Conservation (phyloP, 805 yeast genomes). For the Hanseniaspora pseudoguilliermondii region DNA sequence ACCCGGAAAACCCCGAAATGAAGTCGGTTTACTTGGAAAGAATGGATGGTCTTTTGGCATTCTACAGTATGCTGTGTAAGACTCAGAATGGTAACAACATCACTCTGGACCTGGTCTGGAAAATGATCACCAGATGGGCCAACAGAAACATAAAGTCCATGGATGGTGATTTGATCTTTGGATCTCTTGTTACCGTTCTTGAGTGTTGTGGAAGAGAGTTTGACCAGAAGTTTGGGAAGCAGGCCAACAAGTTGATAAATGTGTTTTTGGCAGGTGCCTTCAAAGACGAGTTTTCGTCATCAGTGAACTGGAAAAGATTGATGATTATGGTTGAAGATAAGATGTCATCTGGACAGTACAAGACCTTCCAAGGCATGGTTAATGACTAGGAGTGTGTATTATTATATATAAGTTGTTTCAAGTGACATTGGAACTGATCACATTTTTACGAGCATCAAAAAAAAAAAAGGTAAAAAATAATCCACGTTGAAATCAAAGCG, state of each 20-base stretch:
- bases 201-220: constrained; percentile 61
- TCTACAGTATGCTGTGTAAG: constrained; percentile 65
- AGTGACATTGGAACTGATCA: neutral
- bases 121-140: constrained; percentile 53
- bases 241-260: constrained; percentile 49
- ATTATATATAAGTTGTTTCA: too few species aligned
- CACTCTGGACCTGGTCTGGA: constrained; percentile 55
- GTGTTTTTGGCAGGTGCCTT: constrained; percentile 6
- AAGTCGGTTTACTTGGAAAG: constrained; percentile 70
- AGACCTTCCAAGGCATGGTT: constrained; percentile 28
- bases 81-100: constrained; percentile 25
- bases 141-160: constrained; percentile 38
- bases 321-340: constrained; percentile 73
- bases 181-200: constrained; percentile 79
- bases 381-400: constrained; percentile 17
- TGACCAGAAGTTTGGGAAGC: constrained; percentile 46
- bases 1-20: constrained; percentile 29
- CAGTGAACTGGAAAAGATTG: constrained; percentile 44
- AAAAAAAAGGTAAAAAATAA: too few species aligned
- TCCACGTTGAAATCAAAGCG: too few species aligned
- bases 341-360: constrained; percentile 35
- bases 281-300: constrained; percentile 49
- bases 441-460: too few species aligned
- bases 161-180: constrained; percentile 56
- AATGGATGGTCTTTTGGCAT: constrained; percentile 70